Evolutionary conservation across 371 early-diverging fungal species (phyloP).

Genomic region (Vairimorpha necatrix): DNA sequence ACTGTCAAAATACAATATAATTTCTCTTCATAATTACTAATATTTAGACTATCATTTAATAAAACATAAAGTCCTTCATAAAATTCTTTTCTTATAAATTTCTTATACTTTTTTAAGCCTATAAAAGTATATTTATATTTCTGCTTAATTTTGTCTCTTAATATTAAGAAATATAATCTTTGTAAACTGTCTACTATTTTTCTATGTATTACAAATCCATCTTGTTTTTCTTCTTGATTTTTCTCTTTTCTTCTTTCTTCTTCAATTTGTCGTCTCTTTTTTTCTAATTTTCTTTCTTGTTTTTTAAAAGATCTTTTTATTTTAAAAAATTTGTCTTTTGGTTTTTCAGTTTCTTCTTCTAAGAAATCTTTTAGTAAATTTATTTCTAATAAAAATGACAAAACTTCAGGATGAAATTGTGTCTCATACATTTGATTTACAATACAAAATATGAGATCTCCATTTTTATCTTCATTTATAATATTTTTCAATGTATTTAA

Average conservation of each 20-base stretch:
- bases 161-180: constrained; percentile 47
- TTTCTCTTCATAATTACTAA: constrained; percentile 6
- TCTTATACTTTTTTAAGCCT: constrained; percentile 43
- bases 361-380: constrained; percentile 29
- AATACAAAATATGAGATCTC: constrained; percentile 37
- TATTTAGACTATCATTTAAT: constrained; percentile 35
- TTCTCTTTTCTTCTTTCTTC: constrained; percentile 29
- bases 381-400: constrained; percentile 27
- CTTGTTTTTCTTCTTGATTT: constrained; percentile 22
- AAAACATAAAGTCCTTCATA: constrained; percentile 48
- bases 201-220: constrained; percentile 27
- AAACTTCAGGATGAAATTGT: constrained; percentile 13
- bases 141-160: constrained; percentile 32
- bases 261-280: constrained; percentile 27
- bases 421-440: constrained; percentile 48
- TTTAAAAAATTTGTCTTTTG: constrained; percentile 32
- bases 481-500: constrained; percentile 26
- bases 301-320: constrained; percentile 8
- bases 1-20: constrained; percentile 34
- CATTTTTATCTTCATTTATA: constrained; percentile 20
- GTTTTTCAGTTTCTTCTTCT: constrained; percentile 3
- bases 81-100: constrained; percentile 46
- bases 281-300: constrained; percentile 31
- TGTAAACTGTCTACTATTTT: constrained; percentile 40
- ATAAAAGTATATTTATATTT: constrained; percentile 42